A percentile compares a stretch with the other conserved stretches of the same genome.
phyloP scores from a whole-genome alignment of 2,329 filamentous ascomycete species.

The Septoria petroselini region DNA sequence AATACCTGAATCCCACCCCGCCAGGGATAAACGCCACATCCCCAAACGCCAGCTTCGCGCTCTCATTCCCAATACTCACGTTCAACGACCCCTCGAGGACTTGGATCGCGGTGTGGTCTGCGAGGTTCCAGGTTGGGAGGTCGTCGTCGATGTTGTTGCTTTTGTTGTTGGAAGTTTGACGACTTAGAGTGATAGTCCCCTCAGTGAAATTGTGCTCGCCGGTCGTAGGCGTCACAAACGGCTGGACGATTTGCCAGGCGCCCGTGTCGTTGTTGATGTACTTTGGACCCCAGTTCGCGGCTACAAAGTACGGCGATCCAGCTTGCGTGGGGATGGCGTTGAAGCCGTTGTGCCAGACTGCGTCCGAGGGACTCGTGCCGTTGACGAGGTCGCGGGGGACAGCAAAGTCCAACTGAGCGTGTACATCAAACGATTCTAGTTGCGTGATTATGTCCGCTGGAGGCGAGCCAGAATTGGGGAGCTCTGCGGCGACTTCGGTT shows the following conservation, averaged over 20 bases:
- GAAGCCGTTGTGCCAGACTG: constrained; percentile 36
- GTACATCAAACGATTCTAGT: constrained; percentile 47
- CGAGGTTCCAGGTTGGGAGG: constrained; percentile 30
- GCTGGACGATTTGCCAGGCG: constrained; percentile 47
- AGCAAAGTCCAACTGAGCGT: constrained; percentile 42
- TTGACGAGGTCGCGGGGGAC: constrained; percentile 45
- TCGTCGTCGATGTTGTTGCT: too few relatives aligned
- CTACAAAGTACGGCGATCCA: constrained; percentile 27
- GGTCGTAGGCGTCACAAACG: constrained; percentile 44
- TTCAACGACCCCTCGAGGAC: constrained; percentile 7
- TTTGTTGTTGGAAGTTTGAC: constrained; percentile 25
- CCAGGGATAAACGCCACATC: constrained; percentile 16
- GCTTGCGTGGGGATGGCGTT: constrained; percentile 38
- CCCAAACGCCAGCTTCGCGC: background rate
- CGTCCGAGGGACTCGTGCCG: constrained; percentile 39
- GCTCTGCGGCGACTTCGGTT: constrained; percentile 33
- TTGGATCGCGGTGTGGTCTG: constrained; percentile 20
- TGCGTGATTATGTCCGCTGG: constrained; percentile 37
- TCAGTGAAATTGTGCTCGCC: constrained; percentile 45
- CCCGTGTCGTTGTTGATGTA: constrained; percentile 45
- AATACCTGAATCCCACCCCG: constrained; percentile 9
- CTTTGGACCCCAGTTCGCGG: constrained; percentile 49
- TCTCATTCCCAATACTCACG: constrained; percentile 7
- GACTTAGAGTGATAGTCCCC: constrained; percentile 44
- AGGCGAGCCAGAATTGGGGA: constrained; percentile 31